Evolutionary conservation across 305 asterid species (phyloP).

Genomic region (Solanum hybrid): DNA sequence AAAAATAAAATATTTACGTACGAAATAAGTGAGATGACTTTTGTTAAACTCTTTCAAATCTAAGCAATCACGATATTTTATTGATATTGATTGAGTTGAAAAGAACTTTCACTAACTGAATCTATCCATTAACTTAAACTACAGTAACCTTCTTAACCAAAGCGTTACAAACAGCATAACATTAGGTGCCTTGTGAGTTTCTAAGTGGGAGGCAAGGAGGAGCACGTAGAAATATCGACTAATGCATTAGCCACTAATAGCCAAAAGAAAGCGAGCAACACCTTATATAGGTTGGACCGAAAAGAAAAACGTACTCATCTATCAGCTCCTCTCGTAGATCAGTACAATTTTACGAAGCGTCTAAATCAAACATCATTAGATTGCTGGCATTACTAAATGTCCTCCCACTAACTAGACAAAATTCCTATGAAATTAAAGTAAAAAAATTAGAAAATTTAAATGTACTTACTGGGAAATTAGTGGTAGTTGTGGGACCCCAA

Average conservation of each 20-base stretch:
- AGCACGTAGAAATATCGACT: not conserved
- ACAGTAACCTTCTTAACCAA: not conserved
- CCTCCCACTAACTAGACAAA: not conserved
- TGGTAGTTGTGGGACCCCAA: conserved; percentile 84
- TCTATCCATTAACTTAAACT: not conserved
- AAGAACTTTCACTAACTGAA: no score
- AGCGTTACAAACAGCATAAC: not conserved
- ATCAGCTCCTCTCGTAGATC: not conserved
- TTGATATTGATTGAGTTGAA: no score
- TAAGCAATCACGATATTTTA: not conserved
- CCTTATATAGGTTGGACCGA: not conserved
- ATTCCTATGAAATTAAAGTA: not conserved
- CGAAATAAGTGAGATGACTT: not conserved
- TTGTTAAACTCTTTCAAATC: not conserved
- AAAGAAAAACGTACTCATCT: not conserved
- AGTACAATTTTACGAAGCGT: not conserved
- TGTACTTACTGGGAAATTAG: conserved; percentile 63
- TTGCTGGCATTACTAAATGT: not conserved
- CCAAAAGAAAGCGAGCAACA: not conserved
- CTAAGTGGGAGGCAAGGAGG: not conserved
- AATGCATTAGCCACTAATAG: not conserved
- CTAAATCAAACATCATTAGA: not conserved
- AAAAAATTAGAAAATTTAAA: not conserved
- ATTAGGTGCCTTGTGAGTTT: not conserved
- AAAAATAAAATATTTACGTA: not conserved